These are phyloP conservation scores for Hyaloscypha finlandica DNA, from an alignment of 495 filamentous ascomycete genomes.

Conservation along the genomic window DNA sequence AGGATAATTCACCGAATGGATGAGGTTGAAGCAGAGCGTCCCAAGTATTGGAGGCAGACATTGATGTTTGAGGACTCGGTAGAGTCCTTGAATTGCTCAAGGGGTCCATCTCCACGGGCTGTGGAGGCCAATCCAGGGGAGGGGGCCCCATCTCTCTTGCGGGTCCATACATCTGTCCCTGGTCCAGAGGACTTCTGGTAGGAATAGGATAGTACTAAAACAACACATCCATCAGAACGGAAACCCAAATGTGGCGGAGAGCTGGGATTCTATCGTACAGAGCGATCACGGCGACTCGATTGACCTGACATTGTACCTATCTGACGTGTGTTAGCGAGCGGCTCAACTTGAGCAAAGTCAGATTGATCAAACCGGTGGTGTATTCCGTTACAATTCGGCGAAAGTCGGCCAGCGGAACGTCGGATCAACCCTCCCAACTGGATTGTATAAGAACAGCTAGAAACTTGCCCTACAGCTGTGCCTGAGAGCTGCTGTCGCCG, in stretches of 20 bases:
- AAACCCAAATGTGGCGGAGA: not conserved
- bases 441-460: slow-evolving; percentile 18
- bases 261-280: slow-evolving; percentile 24
- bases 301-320: slow-evolving; percentile 27
- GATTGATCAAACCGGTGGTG: slow-evolving; percentile 21
- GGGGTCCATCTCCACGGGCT: slow-evolving; percentile 27
- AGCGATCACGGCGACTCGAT: slow-evolving; percentile 22
- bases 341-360: not conserved
- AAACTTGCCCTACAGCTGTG: slow-evolving; percentile 13
- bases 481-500: not conserved
- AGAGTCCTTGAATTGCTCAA: slow-evolving; percentile 25
- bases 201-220: slow-evolving; percentile 29
- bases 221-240: slow-evolving; percentile 19
- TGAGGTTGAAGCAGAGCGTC: slow-evolving; percentile 12
- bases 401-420: slow-evolving; percentile 8
- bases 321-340: slow-evolving; percentile 12
- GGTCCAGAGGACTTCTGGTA: slow-evolving; percentile 18
- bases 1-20: slow-evolving; percentile 24
- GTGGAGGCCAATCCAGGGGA: slow-evolving; percentile 28
- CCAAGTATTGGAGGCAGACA: slow-evolving; percentile 19
- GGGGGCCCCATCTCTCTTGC: slow-evolving; percentile 30
- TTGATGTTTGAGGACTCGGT: slow-evolving; percentile 22
- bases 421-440: slow-evolving; percentile 1
- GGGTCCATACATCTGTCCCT: slow-evolving; percentile 22
- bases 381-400: slow-evolving; percentile 10